These are phyloP conservation scores for Melampsora americana DNA, from an alignment of 1,284 basidiomycete genomes.

Conservation along the genomic window DNA sequence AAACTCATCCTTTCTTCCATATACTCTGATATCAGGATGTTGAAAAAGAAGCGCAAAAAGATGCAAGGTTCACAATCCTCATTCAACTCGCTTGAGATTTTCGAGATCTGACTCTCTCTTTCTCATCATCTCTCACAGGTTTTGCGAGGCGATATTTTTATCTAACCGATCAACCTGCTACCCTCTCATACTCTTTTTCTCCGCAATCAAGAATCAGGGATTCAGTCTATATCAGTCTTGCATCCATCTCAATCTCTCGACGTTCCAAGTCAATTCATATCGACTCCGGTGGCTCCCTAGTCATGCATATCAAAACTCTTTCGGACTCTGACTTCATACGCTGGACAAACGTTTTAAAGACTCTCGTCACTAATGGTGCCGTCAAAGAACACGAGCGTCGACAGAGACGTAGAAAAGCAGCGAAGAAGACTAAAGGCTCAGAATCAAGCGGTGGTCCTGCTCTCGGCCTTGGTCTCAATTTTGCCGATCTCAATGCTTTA, in stretches of 20 bases:
- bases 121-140: neutral
- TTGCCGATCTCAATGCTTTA: constrained; percentile 1
- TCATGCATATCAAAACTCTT: constrained; percentile 44
- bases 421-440: neutral
- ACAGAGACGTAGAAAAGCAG: constrained; percentile 14
- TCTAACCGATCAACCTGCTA: constrained; percentile 32
- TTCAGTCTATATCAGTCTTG: constrained; percentile 37
- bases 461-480: constrained; percentile 4
- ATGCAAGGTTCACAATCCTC: constrained; percentile 25
- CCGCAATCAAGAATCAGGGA: constrained; percentile 41
- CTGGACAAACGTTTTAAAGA: constrained; percentile 32
- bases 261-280: constrained; percentile 38
- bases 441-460: constrained; percentile 13
- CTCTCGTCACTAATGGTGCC: constrained; percentile 15
- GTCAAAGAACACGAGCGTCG: constrained; percentile 19
- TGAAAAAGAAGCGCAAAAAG: constrained; percentile 43
- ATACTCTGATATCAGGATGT: constrained; percentile 25
- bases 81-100: too few relatives aligned
- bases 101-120: neutral
- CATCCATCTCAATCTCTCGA: constrained; percentile 40
- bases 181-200: constrained; percentile 42
- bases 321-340: constrained; percentile 28
- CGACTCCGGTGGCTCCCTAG: constrained; percentile 40
- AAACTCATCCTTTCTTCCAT: neutral
- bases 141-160: constrained; percentile 42